Percentiles rank a stretch among this genome's conserved stretches.
phyloP scores from a whole-genome alignment of 2,329 filamentous ascomycete genomes.

The Fusarium keratoplasticum region DNA sequence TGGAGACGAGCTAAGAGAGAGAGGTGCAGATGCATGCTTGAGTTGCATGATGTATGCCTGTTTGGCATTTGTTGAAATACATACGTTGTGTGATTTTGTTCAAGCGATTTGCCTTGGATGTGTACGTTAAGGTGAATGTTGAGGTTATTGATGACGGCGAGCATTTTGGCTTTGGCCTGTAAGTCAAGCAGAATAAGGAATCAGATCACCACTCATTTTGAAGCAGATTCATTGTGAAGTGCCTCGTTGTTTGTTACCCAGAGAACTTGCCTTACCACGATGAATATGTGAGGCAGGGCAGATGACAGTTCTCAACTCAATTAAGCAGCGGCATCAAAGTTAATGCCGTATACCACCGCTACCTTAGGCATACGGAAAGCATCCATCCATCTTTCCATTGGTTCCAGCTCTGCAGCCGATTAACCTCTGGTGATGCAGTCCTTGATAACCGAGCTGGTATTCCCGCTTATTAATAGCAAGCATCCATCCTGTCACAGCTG shows the following conservation, averaged over 20 bases:
- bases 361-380: neutral
- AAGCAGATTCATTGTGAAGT: neutral
- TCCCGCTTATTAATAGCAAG: slow-evolving; percentile 25
- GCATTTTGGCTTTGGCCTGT: neutral
- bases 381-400: neutral
- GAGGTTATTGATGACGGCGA: neutral
- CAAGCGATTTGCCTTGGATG: neutral
- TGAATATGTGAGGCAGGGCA: neutral
- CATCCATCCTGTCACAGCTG: neutral
- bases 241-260: neutral
- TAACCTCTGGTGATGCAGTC: neutral
- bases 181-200: neutral
- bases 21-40: neutral
- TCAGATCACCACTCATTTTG: neutral
- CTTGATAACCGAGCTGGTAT: neutral
- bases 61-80: slow-evolving; percentile 25
- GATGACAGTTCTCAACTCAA: neutral
- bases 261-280: neutral
- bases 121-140: neutral
- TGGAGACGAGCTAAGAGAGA: neutral
- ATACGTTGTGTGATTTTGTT: slow-evolving; percentile 12
- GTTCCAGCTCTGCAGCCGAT: neutral
- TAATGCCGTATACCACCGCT: neutral
- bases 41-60: slow-evolving; percentile 1
- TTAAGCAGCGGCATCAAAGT: neutral